Evolutionary conservation across 257 asterid genomes (phyloP).

Genomic region (Paraleonurus japonicus): DNA sequence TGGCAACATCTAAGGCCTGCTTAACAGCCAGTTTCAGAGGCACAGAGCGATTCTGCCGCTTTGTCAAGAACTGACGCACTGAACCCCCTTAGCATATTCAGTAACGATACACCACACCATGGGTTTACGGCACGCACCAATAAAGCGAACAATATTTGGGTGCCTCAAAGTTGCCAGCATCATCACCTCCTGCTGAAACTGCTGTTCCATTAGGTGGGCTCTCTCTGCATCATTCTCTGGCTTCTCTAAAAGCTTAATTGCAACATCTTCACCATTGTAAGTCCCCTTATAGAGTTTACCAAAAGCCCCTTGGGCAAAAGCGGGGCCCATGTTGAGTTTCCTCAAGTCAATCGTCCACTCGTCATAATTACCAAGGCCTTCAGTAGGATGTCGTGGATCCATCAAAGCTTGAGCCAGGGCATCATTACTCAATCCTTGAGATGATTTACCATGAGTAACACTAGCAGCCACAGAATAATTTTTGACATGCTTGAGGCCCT

Average conservation of each 20-base stretch:
- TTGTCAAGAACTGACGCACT: constrained; percentile 81
- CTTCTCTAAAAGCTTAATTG: constrained; percentile 91
- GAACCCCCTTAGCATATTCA: constrained; percentile 97
- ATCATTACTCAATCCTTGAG: constrained; percentile 74
- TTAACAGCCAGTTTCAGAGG: constrained; percentile 93
- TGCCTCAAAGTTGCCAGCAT: constrained; percentile 88
- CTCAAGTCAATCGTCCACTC: constrained; percentile 94
- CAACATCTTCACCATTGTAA: constrained; percentile 90
- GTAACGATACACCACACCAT: constrained; percentile 99
- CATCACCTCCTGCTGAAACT: constrained; percentile 98
- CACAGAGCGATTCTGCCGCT: constrained; percentile 81
- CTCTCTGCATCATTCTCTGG: constrained; percentile 83
- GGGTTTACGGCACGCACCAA: constrained; percentile 93
- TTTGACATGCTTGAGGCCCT: constrained; percentile 83
- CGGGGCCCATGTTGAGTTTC: constrained; percentile 96
- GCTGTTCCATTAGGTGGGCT: constrained; percentile 94
- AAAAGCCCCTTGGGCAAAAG: constrained; percentile 98
- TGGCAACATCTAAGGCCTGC: constrained; percentile 98
- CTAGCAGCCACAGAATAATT: constrained; percentile 81
- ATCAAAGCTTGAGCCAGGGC: constrained; percentile 91
- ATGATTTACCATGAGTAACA: constrained; percentile 62
- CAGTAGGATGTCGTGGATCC: constrained; percentile 81
- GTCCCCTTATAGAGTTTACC: constrained; percentile 94
- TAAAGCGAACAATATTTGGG: constrained; percentile 91
- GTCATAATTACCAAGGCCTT: constrained; percentile 84